These are phyloP conservation scores for Viola odorata DNA, from an alignment of 345 rosid species.

Conservation along the genomic window DNA sequence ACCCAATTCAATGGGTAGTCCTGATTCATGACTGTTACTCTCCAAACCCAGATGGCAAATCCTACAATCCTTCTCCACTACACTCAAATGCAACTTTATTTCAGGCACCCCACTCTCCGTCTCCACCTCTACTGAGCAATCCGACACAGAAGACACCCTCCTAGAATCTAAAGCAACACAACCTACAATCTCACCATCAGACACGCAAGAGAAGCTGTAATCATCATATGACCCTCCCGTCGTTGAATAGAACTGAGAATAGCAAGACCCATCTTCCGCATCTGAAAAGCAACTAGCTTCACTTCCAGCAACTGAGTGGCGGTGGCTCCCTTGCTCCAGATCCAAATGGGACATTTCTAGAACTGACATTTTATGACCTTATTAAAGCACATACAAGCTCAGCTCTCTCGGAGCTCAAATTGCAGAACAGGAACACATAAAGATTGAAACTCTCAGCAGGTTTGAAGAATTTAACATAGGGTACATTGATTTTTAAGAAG, in stretches of 20 bases:
- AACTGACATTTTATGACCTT: constrained; percentile 16
- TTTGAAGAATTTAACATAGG: constrained; percentile 1
- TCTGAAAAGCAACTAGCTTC: constrained; percentile 65
- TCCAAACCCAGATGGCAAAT: constrained; percentile 89
- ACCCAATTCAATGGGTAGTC: constrained; percentile 65
- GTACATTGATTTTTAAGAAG: constrained; percentile 23
- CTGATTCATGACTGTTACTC: constrained; percentile 58
- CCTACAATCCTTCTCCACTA: constrained; percentile 58
- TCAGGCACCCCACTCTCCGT: constrained; percentile 35
- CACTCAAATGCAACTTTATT: constrained; percentile 39
- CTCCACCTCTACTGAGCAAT: constrained; percentile 55
- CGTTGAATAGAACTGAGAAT: constrained; percentile 83
- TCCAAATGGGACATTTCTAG: constrained; percentile 44
- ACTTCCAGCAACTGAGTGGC: constrained; percentile 28
- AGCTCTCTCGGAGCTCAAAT: neutral
- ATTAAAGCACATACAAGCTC: neutral
- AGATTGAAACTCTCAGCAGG: constrained; percentile 11
- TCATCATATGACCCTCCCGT: constrained; percentile 72
- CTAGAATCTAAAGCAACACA: constrained; percentile 30
- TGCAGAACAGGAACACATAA: neutral
- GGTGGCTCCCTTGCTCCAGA: constrained; percentile 56
- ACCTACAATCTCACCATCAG: constrained; percentile 29
- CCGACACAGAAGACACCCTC: constrained; percentile 55
- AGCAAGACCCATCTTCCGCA: constrained; percentile 61
- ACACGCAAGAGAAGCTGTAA: constrained; percentile 40